Conservation (phyloP, 2,329 filamentous ascomycete species). For the Calycina herbarum region DNA sequence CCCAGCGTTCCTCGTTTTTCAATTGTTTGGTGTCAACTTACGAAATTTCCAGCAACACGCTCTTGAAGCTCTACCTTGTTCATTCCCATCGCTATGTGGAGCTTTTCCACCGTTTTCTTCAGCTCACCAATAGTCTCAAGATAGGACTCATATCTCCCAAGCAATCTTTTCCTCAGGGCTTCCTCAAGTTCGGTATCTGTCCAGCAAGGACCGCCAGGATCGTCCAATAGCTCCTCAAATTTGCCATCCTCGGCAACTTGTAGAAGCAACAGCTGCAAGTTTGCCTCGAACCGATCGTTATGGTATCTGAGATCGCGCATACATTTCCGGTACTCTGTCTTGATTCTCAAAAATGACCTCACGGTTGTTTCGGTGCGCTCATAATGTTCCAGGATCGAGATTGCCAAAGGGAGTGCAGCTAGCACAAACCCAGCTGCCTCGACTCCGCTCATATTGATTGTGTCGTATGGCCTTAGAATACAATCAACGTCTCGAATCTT, state of each 20-base stretch:
- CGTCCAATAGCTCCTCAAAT: slow-evolving; percentile 13
- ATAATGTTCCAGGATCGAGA: slow-evolving; percentile 25
- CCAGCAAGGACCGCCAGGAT: slow-evolving; percentile 21
- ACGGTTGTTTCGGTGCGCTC: slow-evolving; percentile 17
- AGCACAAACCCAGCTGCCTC: slow-evolving; percentile 25
- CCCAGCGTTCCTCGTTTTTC: no score
- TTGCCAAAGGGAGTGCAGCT: slow-evolving; percentile 22
- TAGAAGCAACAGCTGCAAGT: slow-evolving; percentile 21
- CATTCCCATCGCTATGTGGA: slow-evolving; percentile 20
- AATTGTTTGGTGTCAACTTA: slow-evolving; percentile 8
- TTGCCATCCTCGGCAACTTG: slow-evolving; percentile 22
- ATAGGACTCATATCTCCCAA: slow-evolving; percentile 21
- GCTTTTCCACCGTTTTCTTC: slow-evolving; percentile 14
- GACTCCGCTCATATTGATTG: slow-evolving; percentile 14
- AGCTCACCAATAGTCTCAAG: slow-evolving; percentile 23
- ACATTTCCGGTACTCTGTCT: slow-evolving; percentile 21
- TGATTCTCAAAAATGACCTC: slow-evolving; percentile 24
- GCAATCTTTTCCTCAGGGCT: slow-evolving; percentile 19
- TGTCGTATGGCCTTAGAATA: not conserved
- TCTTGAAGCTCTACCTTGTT: slow-evolving; percentile 21
- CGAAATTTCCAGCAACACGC: slow-evolving; percentile 14
- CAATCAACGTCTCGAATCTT: not conserved
- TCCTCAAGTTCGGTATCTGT: slow-evolving; percentile 18
- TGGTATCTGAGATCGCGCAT: slow-evolving; percentile 21
- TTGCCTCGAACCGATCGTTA: slow-evolving; percentile 20